Conservation (phyloP, 768 basidiomycete species). For the Mycena kentingensis region DNA sequence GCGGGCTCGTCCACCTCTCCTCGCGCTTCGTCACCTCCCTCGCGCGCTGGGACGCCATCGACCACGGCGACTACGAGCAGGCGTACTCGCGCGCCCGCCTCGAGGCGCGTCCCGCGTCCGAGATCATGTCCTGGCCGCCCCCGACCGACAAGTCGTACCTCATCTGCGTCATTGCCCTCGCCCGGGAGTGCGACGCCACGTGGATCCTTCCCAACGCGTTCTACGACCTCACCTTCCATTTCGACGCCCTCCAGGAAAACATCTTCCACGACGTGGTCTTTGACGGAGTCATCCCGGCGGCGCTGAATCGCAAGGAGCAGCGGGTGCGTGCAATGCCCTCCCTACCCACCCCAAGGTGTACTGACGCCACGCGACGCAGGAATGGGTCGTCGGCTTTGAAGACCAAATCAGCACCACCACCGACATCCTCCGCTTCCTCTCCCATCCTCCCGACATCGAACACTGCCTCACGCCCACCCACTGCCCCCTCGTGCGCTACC, state of each 20-base stretch:
- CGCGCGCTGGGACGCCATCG: neutral
- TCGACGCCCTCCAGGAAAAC: neutral
- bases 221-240: neutral
- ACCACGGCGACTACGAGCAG: neutral
- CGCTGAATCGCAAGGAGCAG: constrained; percentile 2
- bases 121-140: neutral
- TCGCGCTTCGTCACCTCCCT: neutral
- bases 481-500: neutral
- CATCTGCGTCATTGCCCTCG: constrained; percentile 7
- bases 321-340: neutral
- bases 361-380: no score
- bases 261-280: neutral
- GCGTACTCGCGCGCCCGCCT: neutral
- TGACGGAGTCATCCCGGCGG: neutral
- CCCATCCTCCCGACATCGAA: neutral
- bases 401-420: neutral
- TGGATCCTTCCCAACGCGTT: constrained; percentile 13
- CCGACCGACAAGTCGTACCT: neutral
- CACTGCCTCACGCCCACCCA: neutral
- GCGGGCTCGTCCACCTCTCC: neutral
- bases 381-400: neutral
- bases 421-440: constrained; percentile 7
- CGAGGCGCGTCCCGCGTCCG: neutral
- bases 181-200: constrained; percentile 10
- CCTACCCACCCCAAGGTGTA: neutral